Conservation (phyloP, 805 yeast species). For the Priceomyces medius region DNA sequence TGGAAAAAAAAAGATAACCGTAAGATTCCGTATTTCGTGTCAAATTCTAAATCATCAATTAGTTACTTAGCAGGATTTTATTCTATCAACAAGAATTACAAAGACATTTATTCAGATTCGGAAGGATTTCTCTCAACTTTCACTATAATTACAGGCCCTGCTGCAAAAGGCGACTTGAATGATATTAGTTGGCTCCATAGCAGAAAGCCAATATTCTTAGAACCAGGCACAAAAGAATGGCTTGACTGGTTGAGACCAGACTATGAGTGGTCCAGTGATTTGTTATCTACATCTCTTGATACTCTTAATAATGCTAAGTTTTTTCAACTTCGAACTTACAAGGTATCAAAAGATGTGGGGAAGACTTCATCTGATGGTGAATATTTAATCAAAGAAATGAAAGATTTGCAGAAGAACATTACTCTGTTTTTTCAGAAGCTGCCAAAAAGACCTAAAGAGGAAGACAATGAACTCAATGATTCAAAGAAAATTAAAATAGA, state of each 20-base stretch:
- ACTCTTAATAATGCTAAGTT: slow-evolving; percentile 30
- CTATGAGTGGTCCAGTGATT: slow-evolving; percentile 35
- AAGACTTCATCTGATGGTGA: slow-evolving; percentile 50
- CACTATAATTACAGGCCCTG: slow-evolving; percentile 74
- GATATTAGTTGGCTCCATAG: slow-evolving; percentile 67
- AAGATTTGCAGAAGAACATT: slow-evolving; percentile 21
- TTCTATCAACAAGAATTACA: slow-evolving; percentile 34
- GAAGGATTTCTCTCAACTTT: slow-evolving; percentile 44
- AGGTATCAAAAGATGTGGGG: slow-evolving; percentile 65
- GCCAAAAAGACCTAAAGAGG: slow-evolving; percentile 5
- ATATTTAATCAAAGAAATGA: slow-evolving; percentile 32
- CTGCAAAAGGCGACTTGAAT: slow-evolving; percentile 42
- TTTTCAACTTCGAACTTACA: slow-evolving; percentile 46
- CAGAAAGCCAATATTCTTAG: slow-evolving; percentile 74
- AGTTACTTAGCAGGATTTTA: slow-evolving; percentile 60
- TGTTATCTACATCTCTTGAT: slow-evolving; percentile 41
- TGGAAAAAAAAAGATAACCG: slow-evolving; percentile 52
- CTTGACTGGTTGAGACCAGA: slow-evolving; percentile 59
- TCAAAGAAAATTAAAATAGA: slow-evolving; percentile 7
- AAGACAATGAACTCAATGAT: slow-evolving; percentile 9
- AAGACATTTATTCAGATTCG: slow-evolving; percentile 15
- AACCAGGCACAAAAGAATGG: slow-evolving; percentile 59
- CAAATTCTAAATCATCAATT: slow-evolving; percentile 49
- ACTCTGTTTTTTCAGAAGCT: slow-evolving; percentile 25
- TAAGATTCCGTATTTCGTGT: slow-evolving; percentile 66